phyloP scores from a whole-genome alignment of 208 protist species.

The Acanthamoeba castellanii region DNA sequence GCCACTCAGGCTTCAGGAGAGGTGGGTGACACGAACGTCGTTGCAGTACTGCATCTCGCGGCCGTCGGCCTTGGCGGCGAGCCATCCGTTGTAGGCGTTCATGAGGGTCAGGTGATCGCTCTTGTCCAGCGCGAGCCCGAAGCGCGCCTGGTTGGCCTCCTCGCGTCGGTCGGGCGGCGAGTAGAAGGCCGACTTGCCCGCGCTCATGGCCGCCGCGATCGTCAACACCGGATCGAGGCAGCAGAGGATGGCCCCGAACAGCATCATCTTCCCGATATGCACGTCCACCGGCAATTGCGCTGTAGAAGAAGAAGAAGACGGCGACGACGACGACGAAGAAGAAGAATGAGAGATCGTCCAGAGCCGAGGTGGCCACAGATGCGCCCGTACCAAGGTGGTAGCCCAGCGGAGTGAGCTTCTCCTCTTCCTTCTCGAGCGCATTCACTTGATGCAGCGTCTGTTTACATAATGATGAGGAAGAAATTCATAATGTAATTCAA shows the following conservation, averaged over 20 bases:
- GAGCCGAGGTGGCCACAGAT: not conserved
- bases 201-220: constrained; percentile 93
- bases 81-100: constrained; percentile 68
- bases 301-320: constrained; percentile 88
- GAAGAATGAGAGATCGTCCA: too few species aligned
- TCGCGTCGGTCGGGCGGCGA: constrained; percentile 92
- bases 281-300: constrained; percentile 82
- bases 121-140: constrained; percentile 25
- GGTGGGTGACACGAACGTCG: not conserved
- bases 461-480: constrained; percentile 85
- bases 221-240: constrained; percentile 97
- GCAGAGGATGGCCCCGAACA: constrained; percentile 95
- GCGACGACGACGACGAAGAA: too few species aligned
- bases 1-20: not conserved
- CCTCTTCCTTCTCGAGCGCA: constrained; percentile 41
- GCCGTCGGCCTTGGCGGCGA: constrained; percentile 52
- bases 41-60: constrained; percentile 54
- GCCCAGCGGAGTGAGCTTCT: constrained; percentile 69
- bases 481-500: constrained; percentile 89
- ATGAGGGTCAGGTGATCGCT: constrained; percentile 69
- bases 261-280: constrained; percentile 95
- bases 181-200: constrained; percentile 79
- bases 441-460: constrained; percentile 58
- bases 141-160: constrained; percentile 92
- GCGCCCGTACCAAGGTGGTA: constrained; percentile 71